Conservation (phyloP, 1,284 basidiomycete species). For the Trichosporon sp. region DNA sequence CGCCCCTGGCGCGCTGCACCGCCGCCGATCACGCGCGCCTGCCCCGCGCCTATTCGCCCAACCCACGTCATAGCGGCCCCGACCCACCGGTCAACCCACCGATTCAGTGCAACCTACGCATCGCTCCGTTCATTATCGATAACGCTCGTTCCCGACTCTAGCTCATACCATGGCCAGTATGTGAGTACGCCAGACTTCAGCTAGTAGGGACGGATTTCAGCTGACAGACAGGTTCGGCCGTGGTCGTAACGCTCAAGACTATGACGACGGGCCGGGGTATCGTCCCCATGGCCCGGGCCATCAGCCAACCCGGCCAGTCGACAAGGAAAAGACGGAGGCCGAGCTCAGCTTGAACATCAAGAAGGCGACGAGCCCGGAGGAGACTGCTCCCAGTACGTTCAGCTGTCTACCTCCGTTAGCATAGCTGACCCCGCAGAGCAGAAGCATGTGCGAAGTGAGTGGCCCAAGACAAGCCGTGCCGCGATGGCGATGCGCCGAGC, state of each 20-base stretch:
- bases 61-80: constrained; percentile 2
- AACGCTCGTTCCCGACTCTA: neutral
- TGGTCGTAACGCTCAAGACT: constrained; percentile 28
- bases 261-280: constrained; percentile 37
- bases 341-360: constrained; percentile 91
- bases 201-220: neutral
- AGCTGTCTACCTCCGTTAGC: neutral
- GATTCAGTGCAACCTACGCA: neutral
- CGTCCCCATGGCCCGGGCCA: constrained; percentile 51
- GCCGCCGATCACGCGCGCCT: neutral
- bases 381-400: constrained; percentile 60
- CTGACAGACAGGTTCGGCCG: constrained; percentile 32
- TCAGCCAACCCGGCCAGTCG: constrained; percentile 89
- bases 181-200: neutral
- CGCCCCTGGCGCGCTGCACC: neutral
- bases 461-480: neutral
- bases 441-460: constrained; percentile 92
- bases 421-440: constrained; percentile 61
- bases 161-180: neutral
- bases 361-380: constrained; percentile 90
- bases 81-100: neutral
- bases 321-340: constrained; percentile 90
- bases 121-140: neutral
- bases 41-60: neutral
- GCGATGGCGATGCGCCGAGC: neutral